Conservation (phyloP, 2,329 filamentous ascomycete genomes). For the Botrytis aclada region DNA sequence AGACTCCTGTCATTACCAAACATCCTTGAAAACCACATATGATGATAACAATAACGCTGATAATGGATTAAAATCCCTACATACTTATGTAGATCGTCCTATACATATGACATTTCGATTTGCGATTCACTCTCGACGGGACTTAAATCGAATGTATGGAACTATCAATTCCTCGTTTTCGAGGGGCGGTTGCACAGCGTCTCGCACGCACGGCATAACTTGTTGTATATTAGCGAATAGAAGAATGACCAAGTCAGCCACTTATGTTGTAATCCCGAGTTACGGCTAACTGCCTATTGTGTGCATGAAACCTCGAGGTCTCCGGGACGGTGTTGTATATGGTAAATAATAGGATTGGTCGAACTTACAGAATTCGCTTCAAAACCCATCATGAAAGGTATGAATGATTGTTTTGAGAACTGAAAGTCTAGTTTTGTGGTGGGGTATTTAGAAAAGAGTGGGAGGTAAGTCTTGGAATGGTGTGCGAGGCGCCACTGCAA, state of each 20-base stretch:
- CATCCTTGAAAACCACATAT: background rate
- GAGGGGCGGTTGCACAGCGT: background rate
- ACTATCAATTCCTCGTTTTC: background rate
- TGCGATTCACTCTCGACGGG: background rate
- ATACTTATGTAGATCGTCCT: background rate
- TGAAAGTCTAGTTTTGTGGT: background rate
- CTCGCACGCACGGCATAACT: background rate
- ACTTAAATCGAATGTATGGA: background rate
- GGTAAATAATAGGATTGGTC: background rate
- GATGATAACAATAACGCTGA: background rate
- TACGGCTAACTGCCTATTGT: background rate
- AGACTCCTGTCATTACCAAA: background rate
- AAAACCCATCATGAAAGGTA: background rate
- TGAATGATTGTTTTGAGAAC: background rate
- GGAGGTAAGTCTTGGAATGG: conserved; percentile 6
- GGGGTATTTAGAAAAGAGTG: background rate
- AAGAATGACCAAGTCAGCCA: background rate
- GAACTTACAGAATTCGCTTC: background rate
- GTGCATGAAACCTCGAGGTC: conserved; percentile 2
- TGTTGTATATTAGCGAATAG: background rate
- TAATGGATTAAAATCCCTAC: background rate
- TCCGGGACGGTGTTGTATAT: background rate
- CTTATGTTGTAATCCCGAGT: background rate
- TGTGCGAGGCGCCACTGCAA: background rate
- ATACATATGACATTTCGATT: conserved; percentile 9